Evolutionary conservation across 2,329 filamentous ascomycete species (phyloP).

Genomic region (Exophiala aquamarina): DNA sequence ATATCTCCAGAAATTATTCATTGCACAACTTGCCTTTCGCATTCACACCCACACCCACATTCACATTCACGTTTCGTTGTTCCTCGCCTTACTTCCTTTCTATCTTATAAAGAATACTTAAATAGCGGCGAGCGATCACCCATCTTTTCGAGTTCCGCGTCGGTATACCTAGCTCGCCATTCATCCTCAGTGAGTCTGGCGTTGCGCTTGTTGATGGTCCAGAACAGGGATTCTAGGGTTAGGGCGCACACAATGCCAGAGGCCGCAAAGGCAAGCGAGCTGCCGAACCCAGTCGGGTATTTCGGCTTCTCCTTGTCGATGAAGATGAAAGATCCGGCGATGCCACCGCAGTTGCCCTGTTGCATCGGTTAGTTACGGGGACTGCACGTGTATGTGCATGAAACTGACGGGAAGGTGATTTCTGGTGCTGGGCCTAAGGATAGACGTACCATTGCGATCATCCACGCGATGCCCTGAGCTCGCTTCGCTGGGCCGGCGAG

Average conservation of each 20-base stretch:
- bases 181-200: constrained; percentile 36
- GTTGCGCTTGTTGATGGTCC: constrained; percentile 36
- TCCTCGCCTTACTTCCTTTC: too few species aligned
- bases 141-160: constrained; percentile 37
- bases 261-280: constrained; percentile 32
- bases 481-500: constrained; percentile 40
- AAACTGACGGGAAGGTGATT: too few species aligned
- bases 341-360: constrained; percentile 38
- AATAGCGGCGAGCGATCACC: constrained; percentile 41
- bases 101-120: constrained; percentile 31
- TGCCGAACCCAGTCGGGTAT: constrained; percentile 37
- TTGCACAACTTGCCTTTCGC: too few species aligned
- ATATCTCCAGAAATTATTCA: too few species aligned
- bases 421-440: too few species aligned
- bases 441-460: constrained; percentile 35
- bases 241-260: constrained; percentile 27
- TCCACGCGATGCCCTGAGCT: constrained; percentile 43
- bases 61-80: too few species aligned
- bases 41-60: too few species aligned
- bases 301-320: constrained; percentile 32
- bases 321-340: constrained; percentile 39
- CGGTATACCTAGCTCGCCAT: constrained; percentile 34
- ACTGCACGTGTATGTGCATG: too few species aligned
- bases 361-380: too few species aligned
- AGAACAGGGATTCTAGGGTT: constrained; percentile 32